Base-by-base conservation (phyloP, 352 stramenopile genomes). In the Pythium sp. region DNA sequence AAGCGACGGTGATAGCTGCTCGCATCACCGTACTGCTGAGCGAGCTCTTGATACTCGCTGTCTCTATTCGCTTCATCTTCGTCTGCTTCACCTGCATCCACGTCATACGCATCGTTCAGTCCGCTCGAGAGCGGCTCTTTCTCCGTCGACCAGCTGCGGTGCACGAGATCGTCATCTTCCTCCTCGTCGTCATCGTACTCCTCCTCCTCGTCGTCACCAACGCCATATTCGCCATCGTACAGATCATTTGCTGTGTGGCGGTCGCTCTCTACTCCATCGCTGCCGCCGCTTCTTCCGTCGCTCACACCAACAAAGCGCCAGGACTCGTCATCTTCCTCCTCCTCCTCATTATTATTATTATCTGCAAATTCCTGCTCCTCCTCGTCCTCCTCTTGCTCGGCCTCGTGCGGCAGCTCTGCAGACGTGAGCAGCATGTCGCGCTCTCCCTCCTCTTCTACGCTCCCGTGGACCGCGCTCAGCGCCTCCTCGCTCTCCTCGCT, bases 151-250 rank as follows among this genome's bases (percentile, higher is more conserved):
- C 56, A 64, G 30, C 56, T 53, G 55, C 22, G 55, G 20, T 64
- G 55, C 55, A 69, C 64, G 28, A 64, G 9, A 49, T 54, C 62
- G 24, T 67, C 62, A 18, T 67, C 62, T 53, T 59, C 62, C 32
- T 69, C 54, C 20, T 69, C 56, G 4, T 58, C 38, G 1, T 63
- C 54, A 8, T 63, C 41, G 6, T 59, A 30, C 14, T 65, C 24
- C 4, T 65, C 26, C n/a, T 24, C 55, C 26, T 55, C 6, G 3
- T 49, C n/a, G 6, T 32, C 61, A 11, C n/a, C 30, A 41, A 38
- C 46, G 15, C 22, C 22, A 18, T 57, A 46, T 15, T 49, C 41
- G 2, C 14, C 51, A n/a, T 30, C 11, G 15, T n/a, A 58, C 24
- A 34, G 24, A n/a, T 34, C 51, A 3, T 58, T 14, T 58, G 22